A percentile compares a stretch with the other conserved stretches of the same genome.
These are phyloP conservation scores for Adansonia digitata DNA, from an alignment of 345 rosid species.

Conservation along the genomic window DNA sequence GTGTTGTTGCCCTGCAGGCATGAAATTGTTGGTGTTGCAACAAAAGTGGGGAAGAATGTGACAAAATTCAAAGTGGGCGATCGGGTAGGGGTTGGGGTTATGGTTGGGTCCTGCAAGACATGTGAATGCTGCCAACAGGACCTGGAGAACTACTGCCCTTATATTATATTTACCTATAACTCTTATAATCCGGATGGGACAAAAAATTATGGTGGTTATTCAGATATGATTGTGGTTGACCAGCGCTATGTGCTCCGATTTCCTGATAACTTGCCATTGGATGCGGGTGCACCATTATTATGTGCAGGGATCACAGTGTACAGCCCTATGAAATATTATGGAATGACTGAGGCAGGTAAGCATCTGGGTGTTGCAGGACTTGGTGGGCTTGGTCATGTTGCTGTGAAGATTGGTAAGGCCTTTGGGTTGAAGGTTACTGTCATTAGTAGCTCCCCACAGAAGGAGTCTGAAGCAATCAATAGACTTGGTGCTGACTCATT, in stretches of 20 bases:
- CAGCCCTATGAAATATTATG: slow-evolving; percentile 89
- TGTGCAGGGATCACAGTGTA: slow-evolving; percentile 90
- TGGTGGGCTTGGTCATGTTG: slow-evolving; percentile 92
- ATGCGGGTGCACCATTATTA: slow-evolving; percentile 66
- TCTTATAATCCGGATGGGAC: slow-evolving; percentile 48
- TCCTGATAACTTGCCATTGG: slow-evolving; percentile 62
- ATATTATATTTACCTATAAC: slow-evolving; percentile 49
- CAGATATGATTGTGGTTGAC: slow-evolving; percentile 64
- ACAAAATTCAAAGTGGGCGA: slow-evolving; percentile 60
- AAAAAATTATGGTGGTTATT: slow-evolving; percentile 67
- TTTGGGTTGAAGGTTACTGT: slow-evolving; percentile 84
- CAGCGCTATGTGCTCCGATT: slow-evolving; percentile 60
- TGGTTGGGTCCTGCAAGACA: slow-evolving; percentile 61
- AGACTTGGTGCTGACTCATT: slow-evolving; percentile 59
- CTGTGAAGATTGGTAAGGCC: slow-evolving; percentile 81
- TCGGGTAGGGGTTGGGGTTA: slow-evolving; percentile 74
- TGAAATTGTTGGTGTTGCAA: slow-evolving; percentile 72
- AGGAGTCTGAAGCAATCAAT: slow-evolving; percentile 49
- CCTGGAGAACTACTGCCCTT: slow-evolving; percentile 70
- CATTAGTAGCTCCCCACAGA: slow-evolving; percentile 57
- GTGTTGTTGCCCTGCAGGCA: slow-evolving; percentile 43
- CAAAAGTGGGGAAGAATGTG: slow-evolving; percentile 61
- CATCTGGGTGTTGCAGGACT: slow-evolving; percentile 87
- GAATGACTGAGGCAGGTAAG: slow-evolving; percentile 75
- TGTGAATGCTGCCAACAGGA: slow-evolving; percentile 71